Evolutionary conservation across 1,284 basidiomycete genomes (phyloP).

Genomic region (Trichosporon sp.): DNA sequence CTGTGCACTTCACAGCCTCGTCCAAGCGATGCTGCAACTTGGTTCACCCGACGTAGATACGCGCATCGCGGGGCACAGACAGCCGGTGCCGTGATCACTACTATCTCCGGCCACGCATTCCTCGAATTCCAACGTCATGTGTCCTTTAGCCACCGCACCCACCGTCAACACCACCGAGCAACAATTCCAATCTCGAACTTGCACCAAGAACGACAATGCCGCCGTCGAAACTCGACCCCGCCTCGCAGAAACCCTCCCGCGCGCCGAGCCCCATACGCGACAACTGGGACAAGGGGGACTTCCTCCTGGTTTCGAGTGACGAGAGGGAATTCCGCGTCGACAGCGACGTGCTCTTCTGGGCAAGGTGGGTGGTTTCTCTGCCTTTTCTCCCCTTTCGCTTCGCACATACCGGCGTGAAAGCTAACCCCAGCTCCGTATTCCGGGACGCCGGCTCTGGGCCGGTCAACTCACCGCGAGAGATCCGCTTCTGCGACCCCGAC

Average conservation of each 20-base stretch:
- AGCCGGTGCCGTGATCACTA: background rate
- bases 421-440: constrained; percentile 3
- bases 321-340: constrained; percentile 3
- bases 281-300: background rate
- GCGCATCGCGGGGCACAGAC: no score
- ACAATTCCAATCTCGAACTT: background rate
- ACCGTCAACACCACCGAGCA: background rate
- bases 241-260: background rate
- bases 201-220: background rate
- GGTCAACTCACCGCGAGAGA: background rate
- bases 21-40: no score
- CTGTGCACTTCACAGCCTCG: no score
- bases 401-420: no score
- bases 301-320: constrained; percentile 5
- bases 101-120: background rate
- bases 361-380: background rate
- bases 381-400: background rate
- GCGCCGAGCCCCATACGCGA: background rate
- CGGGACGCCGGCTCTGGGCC: background rate
- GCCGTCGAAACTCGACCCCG: background rate
- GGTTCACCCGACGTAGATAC: no score
- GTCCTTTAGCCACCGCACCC: background rate
- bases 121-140: background rate
- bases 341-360: background rate
- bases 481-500: constrained; percentile 11